phyloP scores from a whole-genome alignment of 1,139 yeast species.

The Hemisphaericaspora subhashii region DNA sequence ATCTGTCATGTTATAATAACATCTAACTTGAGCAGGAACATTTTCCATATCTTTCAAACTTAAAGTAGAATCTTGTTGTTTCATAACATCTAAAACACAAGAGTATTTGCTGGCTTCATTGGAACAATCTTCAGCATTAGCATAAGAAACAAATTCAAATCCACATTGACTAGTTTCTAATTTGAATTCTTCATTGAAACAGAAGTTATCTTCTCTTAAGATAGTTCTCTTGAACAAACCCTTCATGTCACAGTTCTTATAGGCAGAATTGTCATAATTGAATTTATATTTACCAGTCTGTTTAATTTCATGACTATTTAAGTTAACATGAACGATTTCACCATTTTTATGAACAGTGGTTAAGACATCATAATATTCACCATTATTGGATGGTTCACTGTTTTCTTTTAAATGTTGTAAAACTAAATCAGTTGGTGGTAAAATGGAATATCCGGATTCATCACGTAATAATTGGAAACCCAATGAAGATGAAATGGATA shows the following conservation, averaged over 20 bases:
- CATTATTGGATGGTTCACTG: conserved; percentile 10
- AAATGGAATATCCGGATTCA: conserved; percentile 15
- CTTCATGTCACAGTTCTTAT: conserved; percentile 10
- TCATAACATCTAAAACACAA: conserved; percentile 17
- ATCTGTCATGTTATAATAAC: conserved; percentile 13
- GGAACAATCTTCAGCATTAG: conserved; percentile 14
- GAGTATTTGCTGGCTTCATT: conserved; percentile 15
- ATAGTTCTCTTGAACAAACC: conserved; percentile 14
- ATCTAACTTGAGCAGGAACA: conserved; percentile 19
- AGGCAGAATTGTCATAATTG: conserved; percentile 16
- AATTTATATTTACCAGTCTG: conserved; percentile 14
- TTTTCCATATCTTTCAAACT: conserved; percentile 16
- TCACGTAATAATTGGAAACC: conserved; percentile 15
- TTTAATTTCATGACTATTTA: conserved; percentile 14
- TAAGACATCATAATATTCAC: conserved; percentile 15
- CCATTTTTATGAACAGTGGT: conserved; percentile 15
- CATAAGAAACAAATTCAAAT: conserved; percentile 15
- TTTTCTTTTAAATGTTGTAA: conserved; percentile 12
- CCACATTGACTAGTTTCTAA: conserved; percentile 17
- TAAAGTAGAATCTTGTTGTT: conserved; percentile 16
- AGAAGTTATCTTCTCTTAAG: conserved; percentile 10
- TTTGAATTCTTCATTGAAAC: conserved; percentile 15
- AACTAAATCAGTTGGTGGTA: conserved; percentile 18
- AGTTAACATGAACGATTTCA: conserved; percentile 16
- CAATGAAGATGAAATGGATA: conserved; percentile 8